A percentile compares a stretch with the other conserved stretches of the same genome.
phyloP scores from a whole-genome alignment of 208 protist species.

The Trypanosoma rangeli region DNA sequence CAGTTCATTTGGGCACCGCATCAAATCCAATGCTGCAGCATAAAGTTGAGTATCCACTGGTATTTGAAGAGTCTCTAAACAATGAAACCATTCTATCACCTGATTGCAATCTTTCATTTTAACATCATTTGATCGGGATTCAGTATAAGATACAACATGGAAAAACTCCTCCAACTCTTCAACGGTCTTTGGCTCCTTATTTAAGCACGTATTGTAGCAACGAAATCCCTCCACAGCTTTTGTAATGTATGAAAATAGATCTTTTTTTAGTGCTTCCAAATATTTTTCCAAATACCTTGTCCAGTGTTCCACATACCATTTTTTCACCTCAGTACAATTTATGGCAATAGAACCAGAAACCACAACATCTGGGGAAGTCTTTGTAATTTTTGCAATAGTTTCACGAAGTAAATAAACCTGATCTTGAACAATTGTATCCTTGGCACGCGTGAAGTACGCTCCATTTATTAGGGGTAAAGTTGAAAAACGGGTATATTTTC shows the following conservation, averaged over 20 bases:
- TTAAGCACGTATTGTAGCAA: slow-evolving; percentile 35
- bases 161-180: slow-evolving; percentile 70
- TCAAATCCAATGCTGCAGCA: slow-evolving; percentile 54
- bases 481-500: slow-evolving; percentile 49
- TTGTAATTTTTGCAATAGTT: slow-evolving; percentile 42
- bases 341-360: slow-evolving; percentile 80
- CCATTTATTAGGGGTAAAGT: slow-evolving; percentile 46
- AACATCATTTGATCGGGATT: slow-evolving; percentile 41
- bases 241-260: slow-evolving; percentile 34
- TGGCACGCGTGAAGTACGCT: slow-evolving; percentile 32
- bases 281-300: slow-evolving; percentile 47
- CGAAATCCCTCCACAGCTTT: slow-evolving; percentile 44
- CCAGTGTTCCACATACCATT: slow-evolving; percentile 58
- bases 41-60: slow-evolving; percentile 60
- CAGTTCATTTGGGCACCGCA: slow-evolving; percentile 55
- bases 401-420: slow-evolving; percentile 43
- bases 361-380: slow-evolving; percentile 57
- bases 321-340: slow-evolving; percentile 52
- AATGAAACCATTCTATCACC: slow-evolving; percentile 56
- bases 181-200: slow-evolving; percentile 53
- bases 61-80: slow-evolving; percentile 67
- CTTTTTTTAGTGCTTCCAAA: slow-evolving; percentile 40
- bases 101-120: slow-evolving; percentile 39
- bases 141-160: slow-evolving; percentile 39
- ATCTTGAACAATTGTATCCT: slow-evolving; percentile 31